phyloP scores from a whole-genome alignment of 2,329 filamentous ascomycete species.

The Penicillium sp. region DNA sequence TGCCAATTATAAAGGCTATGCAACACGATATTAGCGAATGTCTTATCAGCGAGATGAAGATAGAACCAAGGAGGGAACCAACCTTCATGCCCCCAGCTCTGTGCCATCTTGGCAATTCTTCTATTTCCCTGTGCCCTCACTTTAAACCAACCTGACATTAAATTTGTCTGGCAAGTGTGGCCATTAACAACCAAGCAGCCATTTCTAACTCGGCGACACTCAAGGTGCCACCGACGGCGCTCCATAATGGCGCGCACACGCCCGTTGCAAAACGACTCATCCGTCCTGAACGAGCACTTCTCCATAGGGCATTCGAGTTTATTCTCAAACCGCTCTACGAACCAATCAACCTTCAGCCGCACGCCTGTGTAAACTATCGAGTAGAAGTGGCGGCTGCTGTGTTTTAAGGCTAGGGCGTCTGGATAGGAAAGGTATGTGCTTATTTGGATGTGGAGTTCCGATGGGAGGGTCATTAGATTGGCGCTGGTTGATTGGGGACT shows the following conservation, averaged over 20 bases:
- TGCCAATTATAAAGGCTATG: background rate
- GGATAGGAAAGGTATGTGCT: slow-evolving; percentile 63
- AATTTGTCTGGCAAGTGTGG: slow-evolving; percentile 30
- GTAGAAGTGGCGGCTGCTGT: slow-evolving; percentile 64
- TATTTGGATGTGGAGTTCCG: slow-evolving; percentile 66
- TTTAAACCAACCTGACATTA: slow-evolving; percentile 32
- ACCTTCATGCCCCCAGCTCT: slow-evolving; percentile 31
- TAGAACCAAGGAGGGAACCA: background rate
- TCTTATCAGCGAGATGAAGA: background rate
- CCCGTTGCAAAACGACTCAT: slow-evolving; percentile 43
- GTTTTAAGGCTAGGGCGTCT: slow-evolving; percentile 68
- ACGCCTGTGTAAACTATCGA: slow-evolving; percentile 64
- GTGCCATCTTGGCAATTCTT: slow-evolving; percentile 10
- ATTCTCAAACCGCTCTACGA: slow-evolving; percentile 61
- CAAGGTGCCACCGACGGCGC: slow-evolving; percentile 40
- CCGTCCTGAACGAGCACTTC: slow-evolving; percentile 43
- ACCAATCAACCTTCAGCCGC: slow-evolving; percentile 65
- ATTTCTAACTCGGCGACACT: slow-evolving; percentile 32
- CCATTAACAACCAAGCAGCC: slow-evolving; percentile 43
- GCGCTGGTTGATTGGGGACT: background rate
- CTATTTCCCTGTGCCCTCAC: slow-evolving; percentile 19
- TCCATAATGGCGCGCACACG: slow-evolving; percentile 44
- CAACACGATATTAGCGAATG: background rate
- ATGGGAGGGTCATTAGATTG: slow-evolving; percentile 55
- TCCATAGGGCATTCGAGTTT: slow-evolving; percentile 65